These are phyloP conservation scores for Hemileia vastatrix DNA, from an alignment of 1,284 basidiomycete genomes.

Conservation along the genomic window DNA sequence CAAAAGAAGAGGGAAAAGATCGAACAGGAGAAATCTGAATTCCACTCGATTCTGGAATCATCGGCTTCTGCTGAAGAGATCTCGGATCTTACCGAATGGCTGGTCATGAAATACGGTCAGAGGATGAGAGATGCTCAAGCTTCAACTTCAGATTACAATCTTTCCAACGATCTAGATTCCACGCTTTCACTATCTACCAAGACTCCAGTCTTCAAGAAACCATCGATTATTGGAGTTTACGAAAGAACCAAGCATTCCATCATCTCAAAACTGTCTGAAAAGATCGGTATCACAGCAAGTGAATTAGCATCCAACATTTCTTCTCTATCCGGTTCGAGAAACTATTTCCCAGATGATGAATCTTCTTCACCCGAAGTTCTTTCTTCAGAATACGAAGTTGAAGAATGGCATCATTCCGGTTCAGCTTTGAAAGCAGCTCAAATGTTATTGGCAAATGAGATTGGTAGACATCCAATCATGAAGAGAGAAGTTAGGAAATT, in stretches of 20 bases:
- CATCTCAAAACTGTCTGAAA: conserved; percentile 63
- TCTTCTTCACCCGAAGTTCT: conserved; percentile 33
- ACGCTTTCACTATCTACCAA: conserved; percentile 24
- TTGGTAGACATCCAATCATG: conserved; percentile 86
- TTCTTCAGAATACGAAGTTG: conserved; percentile 32
- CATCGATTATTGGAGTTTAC: conserved; percentile 74
- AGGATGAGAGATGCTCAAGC: conserved; percentile 58
- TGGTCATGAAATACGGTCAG: conserved; percentile 63
- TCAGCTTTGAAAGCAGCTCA: conserved; percentile 63
- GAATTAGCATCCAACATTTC: conserved; percentile 37
- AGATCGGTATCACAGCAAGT: conserved; percentile 32
- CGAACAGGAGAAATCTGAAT: conserved; percentile 64
- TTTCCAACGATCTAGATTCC: conserved; percentile 27
- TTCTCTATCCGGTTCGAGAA: conserved; percentile 24
- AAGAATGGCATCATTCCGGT: not conserved
- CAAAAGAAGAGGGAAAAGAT: too few relatives aligned
- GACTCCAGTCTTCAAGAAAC: conserved; percentile 59
- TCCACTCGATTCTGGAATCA: conserved; percentile 52
- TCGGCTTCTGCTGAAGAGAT: conserved; percentile 64
- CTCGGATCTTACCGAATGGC: conserved; percentile 86
- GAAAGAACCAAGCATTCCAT: conserved; percentile 72
- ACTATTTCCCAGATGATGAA: conserved; percentile 37
- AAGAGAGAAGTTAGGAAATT: conserved; percentile 66
- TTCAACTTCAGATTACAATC: conserved; percentile 36
- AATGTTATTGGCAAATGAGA: conserved; percentile 76